Percentiles rank a stretch among this genome's conserved stretches.
These are phyloP conservation scores for Xanthoparmelia taractica DNA, from an alignment of 495 filamentous ascomycete genomes.

Conservation along the genomic window DNA sequence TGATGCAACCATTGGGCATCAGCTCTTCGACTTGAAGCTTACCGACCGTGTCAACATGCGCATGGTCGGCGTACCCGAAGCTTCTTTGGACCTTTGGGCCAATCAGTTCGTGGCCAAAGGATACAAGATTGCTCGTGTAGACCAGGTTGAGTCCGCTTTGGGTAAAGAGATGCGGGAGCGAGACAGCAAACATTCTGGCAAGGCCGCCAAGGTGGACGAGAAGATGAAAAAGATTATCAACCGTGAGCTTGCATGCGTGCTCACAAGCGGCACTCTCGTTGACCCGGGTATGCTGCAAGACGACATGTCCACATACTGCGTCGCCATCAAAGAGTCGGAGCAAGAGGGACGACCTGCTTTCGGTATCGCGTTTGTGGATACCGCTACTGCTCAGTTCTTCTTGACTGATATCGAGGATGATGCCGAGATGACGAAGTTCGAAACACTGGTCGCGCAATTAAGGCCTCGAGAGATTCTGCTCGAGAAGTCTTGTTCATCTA, in stretches of 20 bases:
- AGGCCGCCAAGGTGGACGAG: conserved; percentile 22
- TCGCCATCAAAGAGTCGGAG: conserved; percentile 85
- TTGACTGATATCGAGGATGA: conserved; percentile 88
- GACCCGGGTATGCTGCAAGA: conserved; percentile 96
- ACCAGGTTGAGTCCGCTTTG: conserved; percentile 90
- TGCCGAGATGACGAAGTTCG: conserved; percentile 90
- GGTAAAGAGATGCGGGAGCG: conserved; percentile 98
- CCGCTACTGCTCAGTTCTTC: conserved; percentile 92
- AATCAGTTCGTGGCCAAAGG: conserved; percentile 92
- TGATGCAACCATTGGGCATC: conserved; percentile 94
- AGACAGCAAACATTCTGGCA: conserved; percentile 44
- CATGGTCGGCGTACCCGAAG: conserved; percentile 91
- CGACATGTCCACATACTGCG: conserved; percentile 95
- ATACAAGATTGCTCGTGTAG: conserved; percentile 92
- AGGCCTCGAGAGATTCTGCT: conserved; percentile 82
- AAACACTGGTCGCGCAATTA: conserved; percentile 93
- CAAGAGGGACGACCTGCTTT: conserved; percentile 73
- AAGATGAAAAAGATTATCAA: conserved; percentile 74
- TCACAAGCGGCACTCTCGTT: conserved; percentile 87
- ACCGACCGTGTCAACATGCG: conserved; percentile 99
- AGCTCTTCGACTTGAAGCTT: conserved; percentile 94
- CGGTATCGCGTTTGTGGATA: conserved; percentile 90
- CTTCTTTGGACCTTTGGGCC: conserved; percentile 83
- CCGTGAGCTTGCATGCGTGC: conserved; percentile 80
- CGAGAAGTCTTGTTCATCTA: conserved; percentile 79